Base-by-base conservation (phyloP, 306 rosid species). In the Astragalus membranaceus region DNA sequence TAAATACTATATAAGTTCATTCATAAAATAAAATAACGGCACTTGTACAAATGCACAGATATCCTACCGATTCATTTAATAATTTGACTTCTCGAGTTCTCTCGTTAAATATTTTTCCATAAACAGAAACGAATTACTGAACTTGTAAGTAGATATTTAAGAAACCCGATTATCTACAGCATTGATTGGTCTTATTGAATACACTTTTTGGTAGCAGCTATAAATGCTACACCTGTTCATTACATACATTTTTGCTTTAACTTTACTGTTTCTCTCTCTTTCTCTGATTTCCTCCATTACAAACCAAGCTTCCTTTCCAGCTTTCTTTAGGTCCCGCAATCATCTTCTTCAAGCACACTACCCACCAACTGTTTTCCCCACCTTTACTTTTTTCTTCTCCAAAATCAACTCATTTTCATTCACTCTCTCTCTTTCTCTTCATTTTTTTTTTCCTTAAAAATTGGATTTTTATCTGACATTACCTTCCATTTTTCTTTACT, bases 241-340 rank as follows among this genome's bases (percentile, higher is more conserved):
- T 65, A 58, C 30, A 44, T 75, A 26, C 30, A 26, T 63, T 60
- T 62, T 84, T 79, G 82, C 97, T 87, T 80, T 84, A 2, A 72
- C 96, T 82, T 85, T 80, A 85, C 92, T 81, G 79, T 84, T 60
- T 79, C 90, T 85, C 85, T 69, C 72, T 75, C 70, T 64, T 64
- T 74, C 62, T 58, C 48, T 73, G 86, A 77, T 82, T 74, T 89
- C 88, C 92, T 88, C 89, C 95, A 82, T 88, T 89, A 67, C 95
- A 85, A 85, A 78, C 91, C 96, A 88, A 80, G 79, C 87, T 79
- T 80, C 79, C 92, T 88, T 89, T 92, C 83, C 91, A 86, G 91
- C 96, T 86, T 59, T 90, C 76, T 73, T 77, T 39, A 68, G 90
- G 90, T 43, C 88, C 92, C 81, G 60, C 84, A 48, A 14, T 66